These are phyloP conservation scores for Plasmodium malariae DNA, from an alignment of 169 alveolate genomes.

Conservation along the genomic window DNA sequence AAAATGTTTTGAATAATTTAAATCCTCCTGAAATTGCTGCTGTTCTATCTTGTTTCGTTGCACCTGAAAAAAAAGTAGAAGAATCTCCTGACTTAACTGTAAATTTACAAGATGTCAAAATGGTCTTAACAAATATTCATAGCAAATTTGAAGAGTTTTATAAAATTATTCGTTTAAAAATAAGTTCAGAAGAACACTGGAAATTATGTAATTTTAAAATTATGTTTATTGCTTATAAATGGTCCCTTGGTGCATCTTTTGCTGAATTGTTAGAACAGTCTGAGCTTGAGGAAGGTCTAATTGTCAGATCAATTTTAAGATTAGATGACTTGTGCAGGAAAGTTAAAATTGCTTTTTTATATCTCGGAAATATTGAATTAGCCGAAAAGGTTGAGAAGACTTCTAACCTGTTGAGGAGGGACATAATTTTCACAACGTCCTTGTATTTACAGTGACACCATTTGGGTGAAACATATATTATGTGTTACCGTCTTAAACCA, in stretches of 20 bases:
- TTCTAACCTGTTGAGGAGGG: conserved; percentile 91
- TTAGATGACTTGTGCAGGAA: conserved; percentile 92
- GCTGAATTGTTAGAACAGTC: conserved; percentile 84
- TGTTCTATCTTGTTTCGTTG: conserved; percentile 84
- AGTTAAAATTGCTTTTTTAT: conserved; percentile 88
- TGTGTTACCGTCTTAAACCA: background rate
- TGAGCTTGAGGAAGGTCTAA: conserved; percentile 93
- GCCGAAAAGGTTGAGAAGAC: conserved; percentile 88
- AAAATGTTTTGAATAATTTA: conserved; percentile 79
- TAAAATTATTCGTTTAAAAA: conserved; percentile 74
- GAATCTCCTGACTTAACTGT: conserved; percentile 87
- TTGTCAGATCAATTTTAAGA: conserved; percentile 93
- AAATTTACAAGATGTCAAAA: conserved; percentile 86
- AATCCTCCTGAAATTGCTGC: conserved; percentile 88
- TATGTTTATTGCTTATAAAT: conserved; percentile 80
- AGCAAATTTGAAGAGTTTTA: conserved; percentile 78
- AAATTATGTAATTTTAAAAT: conserved; percentile 75
- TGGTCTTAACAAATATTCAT: conserved; percentile 79
- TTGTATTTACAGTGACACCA: conserved; percentile 87
- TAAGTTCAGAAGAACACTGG: conserved; percentile 83
- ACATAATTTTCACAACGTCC: conserved; percentile 95
- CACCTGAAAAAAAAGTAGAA: conserved; percentile 84
- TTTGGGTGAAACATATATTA: too few species aligned
- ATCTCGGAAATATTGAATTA: conserved; percentile 91
- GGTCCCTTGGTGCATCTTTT: conserved; percentile 87